Conservation (phyloP, 306 rosid genomes). For the Cucurbita maxima region DNA sequence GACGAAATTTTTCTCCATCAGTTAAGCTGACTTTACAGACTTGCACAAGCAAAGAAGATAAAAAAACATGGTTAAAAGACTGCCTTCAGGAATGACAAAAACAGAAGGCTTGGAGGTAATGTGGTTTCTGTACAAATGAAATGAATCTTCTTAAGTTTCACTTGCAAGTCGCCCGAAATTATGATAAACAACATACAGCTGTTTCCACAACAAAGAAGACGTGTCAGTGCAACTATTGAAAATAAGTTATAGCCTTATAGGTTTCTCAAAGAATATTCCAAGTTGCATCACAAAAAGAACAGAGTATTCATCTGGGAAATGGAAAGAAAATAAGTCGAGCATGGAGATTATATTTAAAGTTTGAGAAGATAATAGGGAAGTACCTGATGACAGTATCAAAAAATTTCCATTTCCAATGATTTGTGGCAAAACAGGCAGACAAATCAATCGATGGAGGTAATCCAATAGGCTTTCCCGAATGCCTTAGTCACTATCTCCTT, state of each 20-base stretch:
- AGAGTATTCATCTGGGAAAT: background rate
- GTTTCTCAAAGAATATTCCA: background rate
- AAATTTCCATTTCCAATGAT: constrained; percentile 22
- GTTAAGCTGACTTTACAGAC: constrained; percentile 21
- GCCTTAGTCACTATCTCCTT: constrained; percentile 2
- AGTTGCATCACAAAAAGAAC: background rate
- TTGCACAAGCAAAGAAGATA: background rate
- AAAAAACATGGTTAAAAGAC: constrained; percentile 19
- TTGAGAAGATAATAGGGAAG: background rate
- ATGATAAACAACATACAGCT: constrained; percentile 24
- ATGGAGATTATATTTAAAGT: background rate
- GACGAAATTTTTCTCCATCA: background rate
- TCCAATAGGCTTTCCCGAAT: background rate
- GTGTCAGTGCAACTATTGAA: background rate
- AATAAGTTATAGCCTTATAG: too few relatives aligned
- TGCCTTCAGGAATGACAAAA: constrained; percentile 40
- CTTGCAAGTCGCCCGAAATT: constrained; percentile 22
- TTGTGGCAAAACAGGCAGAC: constrained; percentile 17
- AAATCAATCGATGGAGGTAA: background rate
- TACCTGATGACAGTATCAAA: constrained; percentile 37
- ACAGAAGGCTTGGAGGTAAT: constrained; percentile 25
- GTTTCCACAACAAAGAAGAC: constrained; percentile 14
- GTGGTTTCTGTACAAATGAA: constrained; percentile 52
- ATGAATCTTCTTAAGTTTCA: constrained; percentile 31
- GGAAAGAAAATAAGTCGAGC: background rate